Percentiles rank a stretch among this genome's conserved stretches.
phyloP scores from a whole-genome alignment of 306 rosid species.

The Abrus pulchellus region DNA sequence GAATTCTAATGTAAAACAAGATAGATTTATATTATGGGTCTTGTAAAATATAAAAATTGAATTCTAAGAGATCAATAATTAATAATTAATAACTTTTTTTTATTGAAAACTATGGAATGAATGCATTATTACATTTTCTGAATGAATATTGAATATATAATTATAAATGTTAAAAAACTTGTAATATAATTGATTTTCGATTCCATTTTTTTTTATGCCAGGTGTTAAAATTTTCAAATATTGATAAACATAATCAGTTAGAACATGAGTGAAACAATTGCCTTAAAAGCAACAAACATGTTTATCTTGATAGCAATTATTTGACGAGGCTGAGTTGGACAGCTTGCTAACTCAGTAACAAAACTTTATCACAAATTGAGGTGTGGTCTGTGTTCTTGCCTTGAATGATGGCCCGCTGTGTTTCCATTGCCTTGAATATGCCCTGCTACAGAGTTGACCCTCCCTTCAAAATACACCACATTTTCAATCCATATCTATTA shows the following conservation, averaged over 20 bases:
- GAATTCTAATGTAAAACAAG: background rate
- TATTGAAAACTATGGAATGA: too few relatives aligned
- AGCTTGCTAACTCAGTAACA: slow-evolving; percentile 31
- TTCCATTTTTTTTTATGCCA: background rate
- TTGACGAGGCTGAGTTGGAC: slow-evolving; percentile 41
- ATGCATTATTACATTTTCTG: too few relatives aligned
- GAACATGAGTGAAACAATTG: slow-evolving; percentile 31
- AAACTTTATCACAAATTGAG: slow-evolving; percentile 22
- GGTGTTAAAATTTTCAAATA: background rate
- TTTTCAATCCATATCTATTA: slow-evolving; percentile 34
- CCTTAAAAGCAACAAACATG: slow-evolving; percentile 40
- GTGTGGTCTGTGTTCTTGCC: slow-evolving; percentile 34
- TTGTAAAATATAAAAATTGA: too few relatives aligned
- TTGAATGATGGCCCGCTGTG: slow-evolving; percentile 45
- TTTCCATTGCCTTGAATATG: slow-evolving; percentile 48
- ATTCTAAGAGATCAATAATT: too few relatives aligned
- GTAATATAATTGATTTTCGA: background rate
- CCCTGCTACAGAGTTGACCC: slow-evolving; percentile 51
- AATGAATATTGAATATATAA: background rate
- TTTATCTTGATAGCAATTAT: slow-evolving; percentile 22
- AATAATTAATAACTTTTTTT: too few relatives aligned
- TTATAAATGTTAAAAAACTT: background rate
- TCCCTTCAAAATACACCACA: slow-evolving; percentile 51
- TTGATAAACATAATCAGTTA: slow-evolving; percentile 18
- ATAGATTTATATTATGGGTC: background rate